Base-by-base conservation (phyloP, 495 filamentous ascomycete genomes). In the Neurospora sp. region DNA sequence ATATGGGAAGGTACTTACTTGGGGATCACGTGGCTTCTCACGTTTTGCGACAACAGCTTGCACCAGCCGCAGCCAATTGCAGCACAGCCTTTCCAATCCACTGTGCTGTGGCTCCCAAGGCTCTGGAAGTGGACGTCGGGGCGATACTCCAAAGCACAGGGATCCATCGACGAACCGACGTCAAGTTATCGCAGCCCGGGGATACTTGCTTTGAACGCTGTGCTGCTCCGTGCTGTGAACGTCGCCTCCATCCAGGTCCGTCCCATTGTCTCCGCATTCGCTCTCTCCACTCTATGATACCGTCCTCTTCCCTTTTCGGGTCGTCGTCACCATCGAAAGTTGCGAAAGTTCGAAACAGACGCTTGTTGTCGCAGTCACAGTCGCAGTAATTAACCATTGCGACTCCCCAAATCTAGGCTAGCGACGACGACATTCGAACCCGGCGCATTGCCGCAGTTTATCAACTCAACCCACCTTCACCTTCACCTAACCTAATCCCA, bases 171-270 rank as follows among this genome's bases (percentile, higher is more conserved):
- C 81, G 73, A 80, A 80, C 5, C 62, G 74, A 20, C 44, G 73
- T 74, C 77, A 78, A 79, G 81, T 83, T 79, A 83, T 82, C 81
- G 72, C 37, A 71, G 42, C 44, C 38, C 73, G 23, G 66, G 54
- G 39, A 48, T 72, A 39, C 38, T 39, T 39, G 38, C 38, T 39
- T 39, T 39, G 38, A 39, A 39, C 38, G 38, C 38, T 10, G 38
- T 39, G 38, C 38, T 39, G 38, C 38, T 39, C 38, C 38, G 35
- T 62, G 38, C 42, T 69, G 41, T 44, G 69, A 74, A 71, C 73
- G 72, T 73, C 69, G 66, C 69, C 72, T 38, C 27, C 44, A 40
- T 66, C 59, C 59, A 71, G 76, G 71, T 74, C 72, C 77, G 54
- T 69, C 73, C 73, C 74, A 71, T 27, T 62, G 54, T 62, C 54